Evolutionary conservation across 169 alveolate genomes (phyloP), one percentile per base, ranked within the genome.

Genomic region (Plasmodium knowlesi): DNA sequence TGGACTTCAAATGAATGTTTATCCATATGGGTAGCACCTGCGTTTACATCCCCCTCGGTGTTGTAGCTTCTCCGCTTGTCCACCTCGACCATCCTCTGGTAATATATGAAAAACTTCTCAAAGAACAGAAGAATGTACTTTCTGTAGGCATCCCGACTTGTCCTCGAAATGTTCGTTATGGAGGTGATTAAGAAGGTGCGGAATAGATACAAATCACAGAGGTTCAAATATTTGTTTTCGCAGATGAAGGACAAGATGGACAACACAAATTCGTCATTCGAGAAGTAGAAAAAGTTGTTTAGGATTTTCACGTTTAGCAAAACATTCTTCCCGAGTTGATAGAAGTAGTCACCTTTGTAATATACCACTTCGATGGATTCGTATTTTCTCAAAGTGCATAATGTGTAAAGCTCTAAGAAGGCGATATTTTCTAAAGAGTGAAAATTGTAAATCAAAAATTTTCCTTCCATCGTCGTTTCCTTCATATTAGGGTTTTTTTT

Each of bases 181-280:
- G 95, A 82, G 16, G 82, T 82, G 25, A 16, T 81, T 91, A 91
- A 82, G 82, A 91, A 91, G 3, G 85, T 53, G 71, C 74, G 43
- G 78, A 91, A 91, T 30, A 91, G 61, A 72, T 81, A 91, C 32
- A 91, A 71, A 16, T 91, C 95, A 41, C 95, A 81, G 16, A 91
- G 34, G 61, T 91, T 91, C 46, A 91, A 78, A 91, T 91, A 91
- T 82, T 91, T 91, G 81, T 82, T 91, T 37, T 91, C 95, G 83
- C 95, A 82, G 46, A 91, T 91, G 57, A 91, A 91, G 16, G 92
- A 71, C 34, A 91, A 91, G 50, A 91, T 82, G 10, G 83, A 82
- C 57, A 91, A 54, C n/a, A 71, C 67, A 32, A 91, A 10, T 91
- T 91, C 95, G 32, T 82, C 95, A 72, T 81, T 81, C 50, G 95